phyloP scores from a whole-genome alignment of 352 stramenopile species.

The Peronospora belbahrii region DNA sequence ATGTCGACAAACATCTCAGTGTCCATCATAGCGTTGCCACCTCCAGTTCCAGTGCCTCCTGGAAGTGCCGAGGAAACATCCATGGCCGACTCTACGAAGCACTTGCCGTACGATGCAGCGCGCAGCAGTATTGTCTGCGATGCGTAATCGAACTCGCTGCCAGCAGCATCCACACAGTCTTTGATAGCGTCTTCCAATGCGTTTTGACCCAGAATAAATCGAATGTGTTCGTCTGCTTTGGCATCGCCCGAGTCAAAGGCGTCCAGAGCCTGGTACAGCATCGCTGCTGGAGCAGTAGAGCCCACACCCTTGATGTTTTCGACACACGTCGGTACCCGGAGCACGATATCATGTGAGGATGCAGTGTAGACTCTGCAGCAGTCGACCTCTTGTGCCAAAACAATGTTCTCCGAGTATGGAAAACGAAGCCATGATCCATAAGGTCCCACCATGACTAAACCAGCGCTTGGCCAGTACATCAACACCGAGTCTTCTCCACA shows the following conservation, averaged over 20 bases:
- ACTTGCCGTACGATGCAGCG: conserved; percentile 85
- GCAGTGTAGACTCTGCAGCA: conserved; percentile 72
- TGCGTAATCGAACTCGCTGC: conserved; percentile 79
- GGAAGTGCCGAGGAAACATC: conserved; percentile 27
- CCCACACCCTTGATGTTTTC: conserved; percentile 86
- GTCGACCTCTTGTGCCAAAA: conserved; percentile 59
- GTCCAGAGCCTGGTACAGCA: conserved; percentile 88
- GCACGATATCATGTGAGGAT: conserved; percentile 74
- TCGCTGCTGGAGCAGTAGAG: conserved; percentile 78
- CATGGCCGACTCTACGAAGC: conserved; percentile 72
- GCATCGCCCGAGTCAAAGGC: conserved; percentile 83
- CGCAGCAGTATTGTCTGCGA: conserved; percentile 75
- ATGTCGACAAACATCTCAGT: conserved; percentile 85
- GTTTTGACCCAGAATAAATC: conserved; percentile 76
- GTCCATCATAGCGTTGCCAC: conserved; percentile 38
- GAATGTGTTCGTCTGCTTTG: conserved; percentile 87
- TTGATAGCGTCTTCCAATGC: conserved; percentile 80
- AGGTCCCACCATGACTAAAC: conserved; percentile 80
- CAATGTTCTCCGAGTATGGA: conserved; percentile 69
- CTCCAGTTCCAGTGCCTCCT: conserved; percentile 8
- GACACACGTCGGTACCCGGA: conserved; percentile 73
- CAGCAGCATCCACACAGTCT: conserved; percentile 82
- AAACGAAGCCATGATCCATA: conserved; percentile 83
- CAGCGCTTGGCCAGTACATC: conserved; percentile 79
- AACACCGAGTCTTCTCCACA: conserved; percentile 88